These are phyloP conservation scores for Mycena vulgaris DNA, from an alignment of 768 basidiomycete species.

Conservation along the genomic window DNA sequence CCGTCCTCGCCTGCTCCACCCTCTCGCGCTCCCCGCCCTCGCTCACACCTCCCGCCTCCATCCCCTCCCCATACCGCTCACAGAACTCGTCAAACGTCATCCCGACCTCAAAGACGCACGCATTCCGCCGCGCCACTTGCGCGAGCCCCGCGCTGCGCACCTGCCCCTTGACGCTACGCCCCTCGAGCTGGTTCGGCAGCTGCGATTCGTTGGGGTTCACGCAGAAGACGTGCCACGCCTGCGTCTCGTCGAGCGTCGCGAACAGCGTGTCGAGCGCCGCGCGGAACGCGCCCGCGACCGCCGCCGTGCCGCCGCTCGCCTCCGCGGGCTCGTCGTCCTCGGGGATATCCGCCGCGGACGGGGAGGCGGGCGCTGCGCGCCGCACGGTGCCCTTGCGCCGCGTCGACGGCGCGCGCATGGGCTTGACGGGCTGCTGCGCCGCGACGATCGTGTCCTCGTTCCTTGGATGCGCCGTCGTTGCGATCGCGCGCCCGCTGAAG, in stretches of 20 bases:
- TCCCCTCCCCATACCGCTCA: constrained; percentile 82
- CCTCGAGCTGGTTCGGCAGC: constrained; percentile 94
- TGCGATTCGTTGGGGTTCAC: constrained; percentile 97
- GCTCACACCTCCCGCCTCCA: constrained; percentile 69
- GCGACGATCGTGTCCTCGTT: constrained; percentile 97
- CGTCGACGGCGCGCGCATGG: constrained; percentile 94
- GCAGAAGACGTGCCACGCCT: constrained; percentile 94
- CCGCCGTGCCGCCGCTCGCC: constrained; percentile 46
- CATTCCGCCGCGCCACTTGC: constrained; percentile 80
- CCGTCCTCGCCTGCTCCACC: constrained; percentile 70
- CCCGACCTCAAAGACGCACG: constrained; percentile 83
- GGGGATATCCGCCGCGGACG: constrained; percentile 62
- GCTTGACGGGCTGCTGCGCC: constrained; percentile 93
- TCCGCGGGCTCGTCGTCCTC: constrained; percentile 69
- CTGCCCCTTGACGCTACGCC: constrained; percentile 92
- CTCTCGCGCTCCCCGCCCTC: constrained; percentile 75
- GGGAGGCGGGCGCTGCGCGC: constrained; percentile 63
- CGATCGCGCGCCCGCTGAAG: constrained; percentile 91
- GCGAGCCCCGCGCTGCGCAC: constrained; percentile 85
- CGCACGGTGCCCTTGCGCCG: constrained; percentile 85
- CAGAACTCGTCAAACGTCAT: constrained; percentile 92
- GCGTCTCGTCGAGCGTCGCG: constrained; percentile 89
- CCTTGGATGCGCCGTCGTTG: constrained; percentile 91
- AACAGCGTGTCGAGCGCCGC: constrained; percentile 89
- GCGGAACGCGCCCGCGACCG: constrained; percentile 89